Evolutionary conservation across 257 asterid species (phyloP).

Genomic region (Solanum commersonii): DNA sequence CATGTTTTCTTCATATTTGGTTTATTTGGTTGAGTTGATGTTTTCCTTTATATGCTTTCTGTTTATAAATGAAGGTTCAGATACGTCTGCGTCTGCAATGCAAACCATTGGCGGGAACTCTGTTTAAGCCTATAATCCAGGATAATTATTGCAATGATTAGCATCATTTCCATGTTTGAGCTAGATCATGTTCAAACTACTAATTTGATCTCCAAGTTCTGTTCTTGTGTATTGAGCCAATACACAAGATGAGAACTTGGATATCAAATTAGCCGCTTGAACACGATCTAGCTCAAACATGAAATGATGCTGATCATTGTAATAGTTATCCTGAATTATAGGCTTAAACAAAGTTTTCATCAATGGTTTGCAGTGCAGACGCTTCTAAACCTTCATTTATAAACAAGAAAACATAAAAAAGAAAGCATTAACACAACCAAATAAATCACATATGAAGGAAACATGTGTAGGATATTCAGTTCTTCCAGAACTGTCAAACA

Average conservation of each 20-base stretch:
- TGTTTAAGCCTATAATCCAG: conserved; percentile 51
- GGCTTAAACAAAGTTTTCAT: conserved; percentile 51
- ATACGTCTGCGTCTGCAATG: conserved; percentile 42
- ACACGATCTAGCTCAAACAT: conserved; percentile 82
- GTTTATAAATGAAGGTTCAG: conserved; percentile 37
- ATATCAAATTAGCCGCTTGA: conserved; percentile 56
- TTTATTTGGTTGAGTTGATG: background rate
- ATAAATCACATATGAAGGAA: conserved; percentile 1
- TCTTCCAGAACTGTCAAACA: conserved; percentile 50
- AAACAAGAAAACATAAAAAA: conserved; percentile 3
- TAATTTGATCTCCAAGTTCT: conserved; percentile 39
- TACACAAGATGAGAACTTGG: conserved; percentile 39
- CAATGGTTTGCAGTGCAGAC: conserved; percentile 44
- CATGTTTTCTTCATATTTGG: conserved; percentile 1
- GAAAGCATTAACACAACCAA: background rate
- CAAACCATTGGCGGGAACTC: conserved; percentile 39
- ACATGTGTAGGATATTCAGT: conserved; percentile 53
- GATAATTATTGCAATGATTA: conserved; percentile 50
- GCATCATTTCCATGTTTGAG: conserved; percentile 63
- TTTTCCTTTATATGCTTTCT: conserved; percentile 1
- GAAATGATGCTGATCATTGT: conserved; percentile 31
- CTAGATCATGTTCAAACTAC: conserved; percentile 65
- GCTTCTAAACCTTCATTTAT: conserved; percentile 43
- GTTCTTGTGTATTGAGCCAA: conserved; percentile 18
- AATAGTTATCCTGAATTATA: conserved; percentile 62